phyloP scores from a whole-genome alignment of 805 yeast genomes.

The Grigorovia yakushimaensis region DNA sequence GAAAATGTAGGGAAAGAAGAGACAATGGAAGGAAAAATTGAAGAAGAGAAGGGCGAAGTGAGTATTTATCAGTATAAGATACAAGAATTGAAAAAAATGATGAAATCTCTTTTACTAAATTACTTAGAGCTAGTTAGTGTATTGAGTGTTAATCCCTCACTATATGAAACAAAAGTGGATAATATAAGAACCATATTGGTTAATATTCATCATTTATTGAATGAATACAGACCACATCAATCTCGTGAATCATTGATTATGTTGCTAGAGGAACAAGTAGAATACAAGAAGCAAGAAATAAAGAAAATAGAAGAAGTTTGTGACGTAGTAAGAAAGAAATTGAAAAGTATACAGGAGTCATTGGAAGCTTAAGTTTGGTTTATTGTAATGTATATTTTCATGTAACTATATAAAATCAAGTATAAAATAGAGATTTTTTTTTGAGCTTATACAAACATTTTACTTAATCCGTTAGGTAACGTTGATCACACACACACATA shows the following conservation, averaged over 20 bases:
- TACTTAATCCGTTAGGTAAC: too few relatives aligned
- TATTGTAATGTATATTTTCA: too few relatives aligned
- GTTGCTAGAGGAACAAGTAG: constrained; percentile 62
- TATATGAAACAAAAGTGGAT: constrained; percentile 56
- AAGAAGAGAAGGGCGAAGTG: not conserved
- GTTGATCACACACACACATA: too few relatives aligned
- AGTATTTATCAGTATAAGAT: constrained; percentile 42
- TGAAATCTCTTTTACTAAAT: constrained; percentile 69
- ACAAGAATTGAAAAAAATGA: constrained; percentile 65
- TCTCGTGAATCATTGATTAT: constrained; percentile 80
- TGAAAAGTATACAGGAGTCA: constrained; percentile 19
- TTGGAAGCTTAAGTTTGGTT: too few relatives aligned
- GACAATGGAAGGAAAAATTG: not conserved
- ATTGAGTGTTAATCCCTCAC: constrained; percentile 61
- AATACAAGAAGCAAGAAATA: constrained; percentile 48
- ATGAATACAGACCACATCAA: constrained; percentile 92
- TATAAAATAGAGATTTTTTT: too few relatives aligned
- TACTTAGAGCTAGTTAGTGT: constrained; percentile 77
- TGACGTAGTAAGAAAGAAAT: constrained; percentile 31
- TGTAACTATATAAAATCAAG: too few relatives aligned
- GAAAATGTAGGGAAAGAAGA: too few relatives aligned
- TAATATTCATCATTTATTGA: constrained; percentile 83
- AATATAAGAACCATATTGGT: constrained; percentile 70
- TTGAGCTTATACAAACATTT: too few relatives aligned
- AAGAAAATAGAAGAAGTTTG: constrained; percentile 33